A percentile compares a stretch with the other conserved stretches of the same genome.
phyloP scores from a whole-genome alignment of 2,329 filamentous ascomycete species.

The Sarocladium brachiariae region DNA sequence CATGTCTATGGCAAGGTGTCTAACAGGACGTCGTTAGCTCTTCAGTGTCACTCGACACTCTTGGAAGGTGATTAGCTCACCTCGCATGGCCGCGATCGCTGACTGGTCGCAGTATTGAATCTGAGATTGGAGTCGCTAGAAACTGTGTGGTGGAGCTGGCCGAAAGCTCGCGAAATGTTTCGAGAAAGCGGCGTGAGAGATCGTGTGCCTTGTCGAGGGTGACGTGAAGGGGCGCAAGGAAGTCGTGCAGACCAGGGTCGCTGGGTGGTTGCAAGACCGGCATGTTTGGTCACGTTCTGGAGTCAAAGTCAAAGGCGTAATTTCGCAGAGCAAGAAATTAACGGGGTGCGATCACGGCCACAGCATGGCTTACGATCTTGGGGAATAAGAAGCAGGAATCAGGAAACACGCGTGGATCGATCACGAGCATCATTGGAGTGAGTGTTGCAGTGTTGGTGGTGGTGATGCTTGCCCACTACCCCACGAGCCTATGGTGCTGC shows the following conservation, averaged over 20 bases:
- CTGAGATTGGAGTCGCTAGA: constrained; percentile 54
- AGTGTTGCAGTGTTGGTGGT: background rate
- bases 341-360: background rate
- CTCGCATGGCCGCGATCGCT: constrained; percentile 35
- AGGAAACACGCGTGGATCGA: background rate
- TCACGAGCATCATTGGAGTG: constrained; percentile 5
- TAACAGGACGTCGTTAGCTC: constrained; percentile 21
- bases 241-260: constrained; percentile 27
- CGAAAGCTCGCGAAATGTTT: constrained; percentile 43
- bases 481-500: background rate
- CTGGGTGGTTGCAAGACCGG: constrained; percentile 13
- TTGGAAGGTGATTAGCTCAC: constrained; percentile 35
- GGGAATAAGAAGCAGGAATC: background rate
- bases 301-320: background rate
- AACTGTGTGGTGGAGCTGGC: constrained; percentile 49
- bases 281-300: constrained; percentile 15
- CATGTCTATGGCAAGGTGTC: constrained; percentile 60
- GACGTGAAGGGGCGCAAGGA: constrained; percentile 44
- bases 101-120: constrained; percentile 47
- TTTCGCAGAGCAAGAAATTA: constrained; percentile 1
- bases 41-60: background rate
- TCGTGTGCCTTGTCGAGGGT: constrained; percentile 37
- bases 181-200: constrained; percentile 40
- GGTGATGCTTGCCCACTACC: background rate
- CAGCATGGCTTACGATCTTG: background rate